phyloP scores from a whole-genome alignment of 1,284 basidiomycete genomes.

The Microbotryum lychnidis-dioicae region DNA sequence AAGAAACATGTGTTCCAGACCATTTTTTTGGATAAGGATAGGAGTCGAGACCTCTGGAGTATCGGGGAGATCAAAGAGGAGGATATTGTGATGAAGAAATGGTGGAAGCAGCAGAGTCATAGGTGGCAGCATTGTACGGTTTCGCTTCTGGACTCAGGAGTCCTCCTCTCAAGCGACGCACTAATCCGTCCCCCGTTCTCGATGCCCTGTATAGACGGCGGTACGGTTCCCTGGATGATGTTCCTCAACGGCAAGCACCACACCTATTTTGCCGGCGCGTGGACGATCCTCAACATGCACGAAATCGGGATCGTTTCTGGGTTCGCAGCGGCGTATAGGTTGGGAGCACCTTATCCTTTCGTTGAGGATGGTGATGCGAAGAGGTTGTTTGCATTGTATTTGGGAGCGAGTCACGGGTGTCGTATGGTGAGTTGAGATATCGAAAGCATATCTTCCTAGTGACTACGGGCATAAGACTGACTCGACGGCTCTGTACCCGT shows the following conservation, averaged over 20 bases:
- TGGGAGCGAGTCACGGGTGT: slow-evolving; percentile 1
- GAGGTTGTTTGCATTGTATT: slow-evolving; percentile 7
- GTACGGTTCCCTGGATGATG: slow-evolving; percentile 55
- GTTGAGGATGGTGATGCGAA: slow-evolving; percentile 3
- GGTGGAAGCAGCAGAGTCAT: slow-evolving; percentile 57
- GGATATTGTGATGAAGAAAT: slow-evolving; percentile 51
- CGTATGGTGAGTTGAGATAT: slow-evolving; percentile 4
- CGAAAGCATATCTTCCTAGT: background rate
- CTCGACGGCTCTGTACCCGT: background rate
- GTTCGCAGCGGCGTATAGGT: slow-evolving; percentile 52
- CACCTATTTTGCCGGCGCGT: slow-evolving; percentile 44
- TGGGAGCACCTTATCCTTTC: slow-evolving; percentile 49
- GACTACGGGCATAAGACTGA: background rate
- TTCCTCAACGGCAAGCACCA: slow-evolving; percentile 51
- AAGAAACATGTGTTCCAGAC: slow-evolving; percentile 56
- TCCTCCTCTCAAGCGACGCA: no score
- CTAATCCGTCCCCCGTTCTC: slow-evolving; percentile 6
- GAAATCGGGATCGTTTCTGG: slow-evolving; percentile 54
- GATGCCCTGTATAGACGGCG: slow-evolving; percentile 41
- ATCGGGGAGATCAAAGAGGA: slow-evolving; percentile 48
- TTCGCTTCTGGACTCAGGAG: background rate
- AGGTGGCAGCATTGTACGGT: slow-evolving; percentile 45
- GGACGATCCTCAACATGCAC: slow-evolving; percentile 45
- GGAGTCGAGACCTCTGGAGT: slow-evolving; percentile 49
- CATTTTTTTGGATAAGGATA: slow-evolving; percentile 53